phyloP scores from a whole-genome alignment of 202 grass and related monocot genomes.

The Panicum virgatum region DNA sequence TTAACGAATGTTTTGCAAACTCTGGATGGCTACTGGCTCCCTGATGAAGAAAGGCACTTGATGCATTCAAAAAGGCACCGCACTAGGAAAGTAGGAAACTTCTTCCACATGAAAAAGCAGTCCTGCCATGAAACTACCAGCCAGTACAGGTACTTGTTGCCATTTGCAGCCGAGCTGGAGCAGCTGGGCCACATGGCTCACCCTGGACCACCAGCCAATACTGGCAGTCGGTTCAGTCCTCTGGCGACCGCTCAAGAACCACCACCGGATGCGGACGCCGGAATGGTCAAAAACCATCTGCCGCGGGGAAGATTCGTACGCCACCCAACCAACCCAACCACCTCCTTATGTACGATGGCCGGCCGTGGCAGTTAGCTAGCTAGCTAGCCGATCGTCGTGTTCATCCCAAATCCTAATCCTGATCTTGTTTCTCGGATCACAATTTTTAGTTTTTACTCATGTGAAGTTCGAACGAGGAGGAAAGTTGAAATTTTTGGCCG shows the following conservation, averaged over 20 bases:
- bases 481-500: background rate
- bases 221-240: background rate
- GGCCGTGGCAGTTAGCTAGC: background rate
- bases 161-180: conserved; percentile 1
- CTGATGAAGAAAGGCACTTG: background rate
- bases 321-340: background rate
- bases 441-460: background rate
- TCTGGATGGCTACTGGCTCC: background rate
- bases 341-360: background rate
- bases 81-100: background rate
- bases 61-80: background rate
- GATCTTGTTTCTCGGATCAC: background rate
- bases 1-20: background rate
- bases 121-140: background rate
- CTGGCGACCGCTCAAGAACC: background rate
- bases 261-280: conserved; percentile 5
- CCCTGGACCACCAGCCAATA: conserved; percentile 32
- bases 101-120: background rate
- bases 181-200: conserved; percentile 16
- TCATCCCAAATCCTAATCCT: background rate
- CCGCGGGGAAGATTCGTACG: background rate
- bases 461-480: background rate
- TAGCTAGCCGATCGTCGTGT: too few relatives aligned
- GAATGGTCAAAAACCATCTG: conserved; percentile 24
- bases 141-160: background rate